Conservation (phyloP, 495 filamentous ascomycete genomes). For the Pseudoneurospora amorphoporcata region DNA sequence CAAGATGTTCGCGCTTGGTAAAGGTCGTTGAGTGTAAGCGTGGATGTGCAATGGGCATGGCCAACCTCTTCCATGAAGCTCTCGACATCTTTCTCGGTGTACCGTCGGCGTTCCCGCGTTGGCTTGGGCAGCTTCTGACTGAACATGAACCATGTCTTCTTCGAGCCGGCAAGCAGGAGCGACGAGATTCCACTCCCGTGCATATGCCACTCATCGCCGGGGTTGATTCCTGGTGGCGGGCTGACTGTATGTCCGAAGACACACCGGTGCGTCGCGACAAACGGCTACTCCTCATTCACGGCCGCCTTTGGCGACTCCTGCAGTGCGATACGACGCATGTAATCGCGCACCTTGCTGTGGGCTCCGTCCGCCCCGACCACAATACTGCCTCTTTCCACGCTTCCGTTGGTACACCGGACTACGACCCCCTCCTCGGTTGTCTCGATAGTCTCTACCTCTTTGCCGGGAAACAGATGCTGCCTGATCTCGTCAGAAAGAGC, state of each 20-base stretch:
- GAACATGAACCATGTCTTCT: slow-evolving; percentile 26
- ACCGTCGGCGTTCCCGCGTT: slow-evolving; percentile 15
- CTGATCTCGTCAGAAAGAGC: slow-evolving; percentile 24
- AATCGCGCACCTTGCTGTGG: slow-evolving; percentile 33
- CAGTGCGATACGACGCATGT: slow-evolving; percentile 6
- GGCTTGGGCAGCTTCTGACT: slow-evolving; percentile 22
- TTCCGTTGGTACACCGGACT: slow-evolving; percentile 32
- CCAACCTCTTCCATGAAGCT: slow-evolving; percentile 18
- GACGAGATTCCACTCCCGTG: slow-evolving; percentile 17
- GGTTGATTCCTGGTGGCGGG: background rate
- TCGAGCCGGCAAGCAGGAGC: slow-evolving; percentile 15
- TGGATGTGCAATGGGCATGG: slow-evolving; percentile 16
- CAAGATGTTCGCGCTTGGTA: slow-evolving; percentile 12
- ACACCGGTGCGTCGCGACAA: slow-evolving; percentile 17
- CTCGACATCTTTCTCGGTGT: slow-evolving; percentile 23
- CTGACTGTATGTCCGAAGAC: slow-evolving; percentile 29
- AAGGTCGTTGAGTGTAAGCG: slow-evolving; percentile 22
- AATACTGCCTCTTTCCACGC: slow-evolving; percentile 31
- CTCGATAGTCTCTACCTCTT: slow-evolving; percentile 21
- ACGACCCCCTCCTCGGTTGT: slow-evolving; percentile 15
- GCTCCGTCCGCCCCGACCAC: slow-evolving; percentile 46
- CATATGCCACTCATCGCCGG: slow-evolving; percentile 5
- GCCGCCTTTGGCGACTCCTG: slow-evolving; percentile 15
- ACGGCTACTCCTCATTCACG: slow-evolving; percentile 8
- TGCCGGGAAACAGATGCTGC: slow-evolving; percentile 18